Evolutionary conservation across 768 basidiomycete species (phyloP).

Genomic region (Serpula lacrymans): DNA sequence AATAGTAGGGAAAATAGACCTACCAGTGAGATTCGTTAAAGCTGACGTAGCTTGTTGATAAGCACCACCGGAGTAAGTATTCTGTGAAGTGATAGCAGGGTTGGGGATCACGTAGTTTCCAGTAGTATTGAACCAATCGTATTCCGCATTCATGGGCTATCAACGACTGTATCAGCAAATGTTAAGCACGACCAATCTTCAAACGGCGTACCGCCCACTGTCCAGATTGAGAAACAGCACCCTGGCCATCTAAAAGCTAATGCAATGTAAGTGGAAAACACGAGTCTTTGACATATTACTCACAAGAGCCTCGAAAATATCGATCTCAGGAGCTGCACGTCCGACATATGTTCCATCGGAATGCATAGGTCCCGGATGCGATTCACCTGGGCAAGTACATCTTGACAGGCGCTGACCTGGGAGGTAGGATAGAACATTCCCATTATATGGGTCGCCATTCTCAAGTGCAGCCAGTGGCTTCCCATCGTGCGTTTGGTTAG

Average conservation of each 20-base stretch:
- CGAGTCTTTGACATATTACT: slow-evolving; percentile 10
- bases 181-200: background rate
- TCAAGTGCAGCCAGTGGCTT: slow-evolving; percentile 56
- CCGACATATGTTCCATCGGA: slow-evolving; percentile 78
- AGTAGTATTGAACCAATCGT: slow-evolving; percentile 64
- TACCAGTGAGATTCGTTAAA: slow-evolving; percentile 58
- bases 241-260: no score
- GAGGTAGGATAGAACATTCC: slow-evolving; percentile 69
- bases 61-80: slow-evolving; percentile 69
- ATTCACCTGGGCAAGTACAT: slow-evolving; percentile 84
- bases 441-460: slow-evolving; percentile 54
- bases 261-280: no score
- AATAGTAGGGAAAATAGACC: slow-evolving; percentile 12
- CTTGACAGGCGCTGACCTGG: slow-evolving; percentile 84
- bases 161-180: slow-evolving; percentile 13
- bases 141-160: slow-evolving; percentile 75
- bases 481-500: slow-evolving; percentile 77
- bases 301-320: slow-evolving; percentile 84
- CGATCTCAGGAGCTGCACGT: slow-evolving; percentile 84
- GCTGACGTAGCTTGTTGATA: slow-evolving; percentile 84
- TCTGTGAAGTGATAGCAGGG: slow-evolving; percentile 46
- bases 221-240: slow-evolving; percentile 78
- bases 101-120: slow-evolving; percentile 58
- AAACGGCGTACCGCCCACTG: slow-evolving; percentile 77
- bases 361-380: slow-evolving; percentile 84